A percentile compares a stretch with the other conserved stretches of the same genome.
Evolutionary conservation across 2,329 filamentous ascomycete genomes (phyloP).

Genomic region (Fusarium kyushuense): DNA sequence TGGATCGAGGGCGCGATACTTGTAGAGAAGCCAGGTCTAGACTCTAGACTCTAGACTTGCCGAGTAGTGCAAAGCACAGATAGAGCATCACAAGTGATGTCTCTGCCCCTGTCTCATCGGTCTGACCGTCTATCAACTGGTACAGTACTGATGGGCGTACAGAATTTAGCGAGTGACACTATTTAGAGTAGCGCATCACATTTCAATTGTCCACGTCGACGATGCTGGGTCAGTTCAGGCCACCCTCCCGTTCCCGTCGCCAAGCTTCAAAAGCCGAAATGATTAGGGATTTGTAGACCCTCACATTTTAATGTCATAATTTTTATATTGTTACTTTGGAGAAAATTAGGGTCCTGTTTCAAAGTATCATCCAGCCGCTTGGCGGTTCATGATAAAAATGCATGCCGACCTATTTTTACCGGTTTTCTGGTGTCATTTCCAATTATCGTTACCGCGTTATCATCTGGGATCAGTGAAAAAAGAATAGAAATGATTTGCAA

Average conservation of each 20-base stretch:
- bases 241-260: conserved; percentile 20
- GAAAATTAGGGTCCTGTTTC: conserved; percentile 25
- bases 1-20: conserved; percentile 11
- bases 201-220: conserved; percentile 12
- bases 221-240: neutral
- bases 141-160: conserved; percentile 8
- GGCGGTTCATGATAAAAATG: conserved; percentile 25
- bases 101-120: conserved; percentile 1
- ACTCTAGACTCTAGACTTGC: neutral
- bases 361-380: conserved; percentile 7
- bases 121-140: conserved; percentile 9
- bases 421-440: conserved; percentile 20
- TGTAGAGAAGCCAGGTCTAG: conserved; percentile 18
- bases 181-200: conserved; percentile 33
- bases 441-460: conserved; percentile 23
- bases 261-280: conserved; percentile 46
- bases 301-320: conserved; percentile 8
- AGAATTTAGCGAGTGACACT: conserved; percentile 32
- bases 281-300: conserved; percentile 19
- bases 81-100: neutral
- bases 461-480: conserved; percentile 11
- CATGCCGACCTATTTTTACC: neutral
- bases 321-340: neutral
- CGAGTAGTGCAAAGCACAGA: neutral
- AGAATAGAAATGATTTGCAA: conserved; percentile 13